Conservation (phyloP, 2,329 filamentous ascomycete species). For the Neonectria faginata region DNA sequence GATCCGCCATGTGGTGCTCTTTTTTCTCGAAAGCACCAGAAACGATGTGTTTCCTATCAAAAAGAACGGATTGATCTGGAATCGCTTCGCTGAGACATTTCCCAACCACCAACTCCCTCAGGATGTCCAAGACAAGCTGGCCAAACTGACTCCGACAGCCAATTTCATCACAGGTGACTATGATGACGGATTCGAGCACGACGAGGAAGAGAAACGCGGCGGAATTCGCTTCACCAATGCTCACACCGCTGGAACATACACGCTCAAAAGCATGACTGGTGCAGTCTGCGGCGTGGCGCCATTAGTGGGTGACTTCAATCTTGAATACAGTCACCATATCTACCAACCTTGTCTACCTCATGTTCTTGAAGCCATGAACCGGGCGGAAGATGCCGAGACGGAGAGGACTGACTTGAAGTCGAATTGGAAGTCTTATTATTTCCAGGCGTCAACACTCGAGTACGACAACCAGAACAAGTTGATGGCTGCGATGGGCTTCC, state of each 20-base stretch:
- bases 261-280: constrained; percentile 56
- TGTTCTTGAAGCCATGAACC: constrained; percentile 51
- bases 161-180: constrained; percentile 53
- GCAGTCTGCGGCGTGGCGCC: constrained; percentile 58
- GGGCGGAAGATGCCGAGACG: constrained; percentile 29
- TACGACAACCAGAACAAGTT: constrained; percentile 52
- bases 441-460: constrained; percentile 49
- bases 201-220: constrained; percentile 44
- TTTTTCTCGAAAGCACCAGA: constrained; percentile 59
- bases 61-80: constrained; percentile 53
- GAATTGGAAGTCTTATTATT: constrained; percentile 50
- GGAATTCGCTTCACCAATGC: constrained; percentile 57
- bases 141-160: constrained; percentile 48
- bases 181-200: constrained; percentile 49
- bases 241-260: constrained; percentile 57
- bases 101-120: constrained; percentile 49
- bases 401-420: constrained; percentile 27
- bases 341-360: constrained; percentile 60
- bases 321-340: constrained; percentile 55
- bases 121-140: constrained; percentile 44
- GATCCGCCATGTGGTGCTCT: constrained; percentile 58
- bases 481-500: constrained; percentile 49
- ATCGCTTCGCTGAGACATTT: constrained; percentile 49
- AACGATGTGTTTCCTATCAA: constrained; percentile 60
- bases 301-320: constrained; percentile 56